Evolutionary conservation across 352 stramenopile genomes (phyloP), one percentile per base, ranked within the genome.

Genomic region (Globisporangium radiosum): DNA sequence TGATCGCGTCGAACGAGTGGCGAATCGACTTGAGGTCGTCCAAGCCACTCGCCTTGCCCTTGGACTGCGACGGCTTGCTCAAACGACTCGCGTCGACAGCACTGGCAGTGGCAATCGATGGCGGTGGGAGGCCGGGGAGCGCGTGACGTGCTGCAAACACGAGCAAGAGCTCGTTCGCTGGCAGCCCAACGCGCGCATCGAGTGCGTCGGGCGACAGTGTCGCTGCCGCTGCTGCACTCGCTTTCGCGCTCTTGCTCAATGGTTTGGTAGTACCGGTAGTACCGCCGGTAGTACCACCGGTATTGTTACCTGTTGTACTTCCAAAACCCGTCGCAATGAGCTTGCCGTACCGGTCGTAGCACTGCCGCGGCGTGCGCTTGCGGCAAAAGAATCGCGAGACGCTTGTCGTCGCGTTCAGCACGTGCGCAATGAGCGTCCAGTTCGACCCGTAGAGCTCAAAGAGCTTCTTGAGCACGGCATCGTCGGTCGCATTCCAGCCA

Each of bases 391-490:
- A 91, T 1, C 79, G 73, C 39, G 81, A 91, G 19, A 92, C 76
- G 1, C 76, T 78, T 6, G 77, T 87, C 25, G 82, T 66, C 55
- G 80, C 76, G 52, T 92, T 92, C 51, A 94, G 79, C 42, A 92
- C 81, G 52, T 95, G 84, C 6, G 86, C 80, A 42, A 95, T 90
- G 11, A 95, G 72, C 51, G 81, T 91, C 86, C 86, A 95, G 51
- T 95, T 95, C 25, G 82, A 77, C 2, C 86, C 86, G 57, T 95
- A 95, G 33, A 91, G 65, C 56, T 94, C 84, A 48, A 92, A 89
- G 11, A 94, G 63, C 65, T 92, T 92, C 68, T 88, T 89, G 4
- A 95, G 66, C 36, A 93, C 66, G 7, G 86, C 65, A 57, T 95
- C 86, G 53, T 94, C 84, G 25, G 87, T 70, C 49, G 77, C 58